A percentile compares a stretch with the other conserved stretches of the same genome.
Conservation (phyloP, 75 land plant species). For the Cryptomeria japonica region DNA sequence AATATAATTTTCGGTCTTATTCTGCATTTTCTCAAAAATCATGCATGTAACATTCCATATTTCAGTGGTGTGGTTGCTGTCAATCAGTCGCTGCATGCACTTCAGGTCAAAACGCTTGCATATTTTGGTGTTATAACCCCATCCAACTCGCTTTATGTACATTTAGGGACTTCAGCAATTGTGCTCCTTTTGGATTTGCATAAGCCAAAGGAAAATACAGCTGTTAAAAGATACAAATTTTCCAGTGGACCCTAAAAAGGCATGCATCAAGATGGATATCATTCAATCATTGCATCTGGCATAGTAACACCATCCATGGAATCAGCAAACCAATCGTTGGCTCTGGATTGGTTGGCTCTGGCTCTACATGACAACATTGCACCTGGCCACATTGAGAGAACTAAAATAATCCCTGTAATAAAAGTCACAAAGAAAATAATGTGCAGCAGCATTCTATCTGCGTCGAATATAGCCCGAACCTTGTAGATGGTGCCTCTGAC, state of each 20-base stretch:
- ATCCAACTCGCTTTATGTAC: neutral
- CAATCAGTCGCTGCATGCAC: neutral
- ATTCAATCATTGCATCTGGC: neutral
- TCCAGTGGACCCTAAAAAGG: neutral
- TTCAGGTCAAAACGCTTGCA: neutral
- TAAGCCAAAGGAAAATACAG: neutral
- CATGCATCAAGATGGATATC: slow-evolving; percentile 5
- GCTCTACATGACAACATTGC: neutral
- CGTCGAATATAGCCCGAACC: slow-evolving; percentile 36
- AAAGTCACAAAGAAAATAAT: neutral
- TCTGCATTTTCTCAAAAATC: neutral
- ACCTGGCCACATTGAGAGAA: neutral
- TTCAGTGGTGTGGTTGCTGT: neutral
- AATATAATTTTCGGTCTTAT: neutral
- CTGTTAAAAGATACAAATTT: neutral
- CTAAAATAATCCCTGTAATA: neutral
- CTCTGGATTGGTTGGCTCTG: no score
- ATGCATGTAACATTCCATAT: neutral
- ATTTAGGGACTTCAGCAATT: neutral
- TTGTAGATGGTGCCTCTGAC: slow-evolving; percentile 58
- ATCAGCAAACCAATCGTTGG: neutral
- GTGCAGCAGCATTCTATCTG: slow-evolving; percentile 16
- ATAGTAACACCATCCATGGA: neutral
- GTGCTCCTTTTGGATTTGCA: neutral
- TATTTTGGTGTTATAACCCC: neutral